Evolutionary conservation across 495 filamentous ascomycete genomes (phyloP), one percentile per base, ranked within the genome.

Genomic region (Parachaetomium inaequale): DNA sequence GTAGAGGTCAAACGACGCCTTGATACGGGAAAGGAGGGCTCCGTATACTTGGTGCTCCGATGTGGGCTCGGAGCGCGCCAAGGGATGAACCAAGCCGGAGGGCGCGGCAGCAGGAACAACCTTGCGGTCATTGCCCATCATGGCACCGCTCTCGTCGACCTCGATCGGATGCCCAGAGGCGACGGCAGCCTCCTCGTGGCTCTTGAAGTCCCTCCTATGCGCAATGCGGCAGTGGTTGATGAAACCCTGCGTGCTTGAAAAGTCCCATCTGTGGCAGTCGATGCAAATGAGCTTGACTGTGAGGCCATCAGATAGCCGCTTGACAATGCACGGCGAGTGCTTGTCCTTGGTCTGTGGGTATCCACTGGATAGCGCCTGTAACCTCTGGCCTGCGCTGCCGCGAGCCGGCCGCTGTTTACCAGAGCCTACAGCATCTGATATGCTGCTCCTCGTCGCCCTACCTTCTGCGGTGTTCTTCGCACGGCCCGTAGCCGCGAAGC

Each of bases 141-240:
- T 69, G 43, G 74, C 76, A 29, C 85, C 85, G 58, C 77, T 72
- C 46, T 87, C 82, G 62, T 88, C 83, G 51, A 84, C 78, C 61
- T 96, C 90, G 47, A 96, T 85, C 2, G 87, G 84, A 63, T 90
- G 85, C 32, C 94, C 94, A 57, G 90, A 93, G 25, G 88, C 90
- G 36, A 91, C 79, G n/a, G 94, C 94, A 45, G 94, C 94, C 57
- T 90, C 91, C 69, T 97, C 93, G 68, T 98, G 94, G 68, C 91
- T 97, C 68, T 91, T 88, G 77, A 90, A 97, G 55, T 92, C 91
- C 53, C 91, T 83, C 62, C 86, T 87, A 74, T 98, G 94, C 10
- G 93, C 91, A 59, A 98, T 97, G 45, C 94, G 92, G 68, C 92
- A 97, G 68, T 98, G 94, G 66, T 98, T 98, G 77, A 98, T 93